These are phyloP conservation scores for Dendrobium chrysotoxum DNA, from an alignment of 106 monocot genomes.

Conservation along the genomic window DNA sequence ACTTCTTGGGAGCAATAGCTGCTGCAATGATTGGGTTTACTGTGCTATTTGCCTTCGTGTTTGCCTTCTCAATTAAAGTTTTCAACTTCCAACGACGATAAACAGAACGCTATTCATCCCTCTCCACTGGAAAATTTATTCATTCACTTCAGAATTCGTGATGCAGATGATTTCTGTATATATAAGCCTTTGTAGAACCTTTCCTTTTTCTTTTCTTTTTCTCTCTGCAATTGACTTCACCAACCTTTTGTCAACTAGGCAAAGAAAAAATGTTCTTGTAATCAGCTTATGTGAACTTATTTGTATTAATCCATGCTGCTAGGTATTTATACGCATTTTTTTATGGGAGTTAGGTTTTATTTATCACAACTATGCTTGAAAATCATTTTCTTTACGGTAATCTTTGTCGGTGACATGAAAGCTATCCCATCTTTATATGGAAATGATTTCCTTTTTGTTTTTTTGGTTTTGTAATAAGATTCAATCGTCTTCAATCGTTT, in stretches of 20 bases:
- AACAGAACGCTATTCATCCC: too few species aligned
- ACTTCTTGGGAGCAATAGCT: slow-evolving; percentile 15
- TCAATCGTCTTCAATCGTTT: too few species aligned
- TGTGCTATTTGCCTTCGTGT: slow-evolving; percentile 22
- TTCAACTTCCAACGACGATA: slow-evolving; percentile 33
- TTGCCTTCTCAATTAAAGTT: slow-evolving; percentile 20
- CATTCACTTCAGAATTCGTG: not conserved
- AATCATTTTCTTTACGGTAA: too few species aligned
- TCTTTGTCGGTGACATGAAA: too few species aligned
- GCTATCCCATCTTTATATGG: not conserved
- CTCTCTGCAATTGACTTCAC: too few species aligned
- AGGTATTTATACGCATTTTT: not conserved
- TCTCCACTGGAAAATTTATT: not conserved
- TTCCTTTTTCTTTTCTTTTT: too few species aligned
- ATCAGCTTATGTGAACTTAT: slow-evolving; percentile 1
- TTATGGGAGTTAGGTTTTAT: not conserved
- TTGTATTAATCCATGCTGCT: not conserved
- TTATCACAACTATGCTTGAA: not conserved
- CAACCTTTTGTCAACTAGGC: not conserved
- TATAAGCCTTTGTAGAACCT: too few species aligned
- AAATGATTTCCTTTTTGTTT: not conserved
- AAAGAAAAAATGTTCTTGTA: not conserved
- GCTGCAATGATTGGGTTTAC: slow-evolving; percentile 19
- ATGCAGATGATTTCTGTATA: not conserved
- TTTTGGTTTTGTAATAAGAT: too few species aligned